Percentiles rank a stretch among this genome's conserved stretches.
These are phyloP conservation scores for Chlorociboria aeruginascens DNA, from an alignment of 495 filamentous ascomycete genomes.

Conservation along the genomic window DNA sequence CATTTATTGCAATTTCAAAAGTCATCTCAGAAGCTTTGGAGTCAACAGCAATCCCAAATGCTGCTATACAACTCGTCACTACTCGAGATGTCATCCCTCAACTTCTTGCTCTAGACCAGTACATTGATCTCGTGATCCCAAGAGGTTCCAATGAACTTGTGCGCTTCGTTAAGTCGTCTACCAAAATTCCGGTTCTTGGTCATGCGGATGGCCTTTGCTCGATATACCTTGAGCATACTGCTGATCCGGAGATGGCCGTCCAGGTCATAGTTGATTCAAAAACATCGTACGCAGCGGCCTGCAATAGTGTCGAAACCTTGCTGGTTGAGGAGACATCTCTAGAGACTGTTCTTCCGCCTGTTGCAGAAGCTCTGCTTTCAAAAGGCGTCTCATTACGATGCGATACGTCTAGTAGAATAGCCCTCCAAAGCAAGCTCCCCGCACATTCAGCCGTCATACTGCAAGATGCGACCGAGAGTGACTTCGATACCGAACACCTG, in stretches of 20 bases:
- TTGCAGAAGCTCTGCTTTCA: conserved; percentile 57
- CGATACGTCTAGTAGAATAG: conserved; percentile 52
- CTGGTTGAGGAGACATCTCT: conserved; percentile 71
- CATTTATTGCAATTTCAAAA: conserved; percentile 77
- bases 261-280: conserved; percentile 87
- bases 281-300: conserved; percentile 88
- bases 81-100: conserved; percentile 81
- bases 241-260: conserved; percentile 55
- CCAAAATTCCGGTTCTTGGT: conserved; percentile 90
- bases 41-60: conserved; percentile 66
- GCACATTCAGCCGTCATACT: conserved; percentile 27
- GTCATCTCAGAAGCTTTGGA: conserved; percentile 73
- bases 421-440: conserved; percentile 33
- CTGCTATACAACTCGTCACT: conserved; percentile 82
- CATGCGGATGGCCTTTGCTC: conserved; percentile 93
- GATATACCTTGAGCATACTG: conserved; percentile 76
- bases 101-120: conserved; percentile 67
- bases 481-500: conserved; percentile 86
- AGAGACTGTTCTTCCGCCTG: conserved; percentile 49
- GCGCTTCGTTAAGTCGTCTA: conserved; percentile 74
- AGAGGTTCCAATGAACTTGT: conserved; percentile 91
- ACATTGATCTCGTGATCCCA: conserved; percentile 93
- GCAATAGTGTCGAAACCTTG: conserved; percentile 84
- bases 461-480: conserved; percentile 49
- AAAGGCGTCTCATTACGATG: conserved; percentile 81